These are phyloP conservation scores for Dichomitus squalens DNA, from an alignment of 1,284 basidiomycete species.

Conservation along the genomic window DNA sequence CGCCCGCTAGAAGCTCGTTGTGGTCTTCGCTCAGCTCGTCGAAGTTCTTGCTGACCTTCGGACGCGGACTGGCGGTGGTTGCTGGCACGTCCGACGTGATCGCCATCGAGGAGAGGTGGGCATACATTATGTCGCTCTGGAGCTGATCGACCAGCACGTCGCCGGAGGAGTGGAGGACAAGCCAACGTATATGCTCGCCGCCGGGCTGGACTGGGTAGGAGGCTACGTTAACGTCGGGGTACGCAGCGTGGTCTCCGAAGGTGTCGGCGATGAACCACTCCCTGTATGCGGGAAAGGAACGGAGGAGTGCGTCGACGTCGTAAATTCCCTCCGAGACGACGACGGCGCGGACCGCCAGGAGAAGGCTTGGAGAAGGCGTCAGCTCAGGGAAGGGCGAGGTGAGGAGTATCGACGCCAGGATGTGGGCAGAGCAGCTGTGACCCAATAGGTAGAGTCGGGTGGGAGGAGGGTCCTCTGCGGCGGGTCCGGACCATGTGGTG, in stretches of 20 bases:
- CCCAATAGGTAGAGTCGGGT: constrained; percentile 60
- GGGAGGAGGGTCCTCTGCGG: constrained; percentile 40
- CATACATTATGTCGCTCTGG: constrained; percentile 63
- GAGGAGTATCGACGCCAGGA: constrained; percentile 71
- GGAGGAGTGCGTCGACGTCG: constrained; percentile 65
- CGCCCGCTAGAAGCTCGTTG: constrained; percentile 51
- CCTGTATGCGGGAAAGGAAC: constrained; percentile 63
- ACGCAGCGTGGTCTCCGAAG: constrained; percentile 56
- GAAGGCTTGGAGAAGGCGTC: constrained; percentile 48
- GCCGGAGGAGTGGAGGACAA: constrained; percentile 72
- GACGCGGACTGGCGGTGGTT: neutral
- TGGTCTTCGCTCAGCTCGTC: constrained; percentile 56
- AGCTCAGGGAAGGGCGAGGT: constrained; percentile 44
- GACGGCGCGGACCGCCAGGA: constrained; percentile 53
- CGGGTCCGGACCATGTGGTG: constrained; percentile 40
- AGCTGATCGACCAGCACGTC: constrained; percentile 66
- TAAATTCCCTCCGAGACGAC: constrained; percentile 76
- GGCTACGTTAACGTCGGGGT: constrained; percentile 51
- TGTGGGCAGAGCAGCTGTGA: constrained; percentile 81
- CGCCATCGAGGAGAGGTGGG: constrained; percentile 46
- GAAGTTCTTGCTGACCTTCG: constrained; percentile 43
- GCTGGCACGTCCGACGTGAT: neutral
- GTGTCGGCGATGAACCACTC: constrained; percentile 65
- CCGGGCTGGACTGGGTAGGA: constrained; percentile 40
- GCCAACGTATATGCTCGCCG: constrained; percentile 53